Evolutionary conservation across 805 yeast species (phyloP).

Genomic region (Kodamaea restingae): DNA sequence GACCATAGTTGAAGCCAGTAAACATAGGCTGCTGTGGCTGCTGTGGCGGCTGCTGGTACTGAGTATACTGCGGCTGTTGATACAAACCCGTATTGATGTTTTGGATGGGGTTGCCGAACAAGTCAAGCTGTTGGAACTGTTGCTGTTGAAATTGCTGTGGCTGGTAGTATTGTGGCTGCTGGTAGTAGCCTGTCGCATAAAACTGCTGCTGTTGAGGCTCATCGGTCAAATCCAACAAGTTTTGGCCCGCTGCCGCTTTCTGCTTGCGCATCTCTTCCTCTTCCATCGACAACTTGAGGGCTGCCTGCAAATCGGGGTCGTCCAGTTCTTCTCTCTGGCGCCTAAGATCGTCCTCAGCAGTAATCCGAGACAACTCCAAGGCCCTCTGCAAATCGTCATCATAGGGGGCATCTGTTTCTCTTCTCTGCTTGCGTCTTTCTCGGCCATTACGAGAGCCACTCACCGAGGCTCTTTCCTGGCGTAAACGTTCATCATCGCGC

Average conservation of each 20-base stretch:
- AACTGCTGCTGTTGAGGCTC: conserved; percentile 29
- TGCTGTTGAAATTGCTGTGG: conserved; percentile 14
- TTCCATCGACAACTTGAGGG: conserved; percentile 67
- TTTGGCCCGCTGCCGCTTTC: conserved; percentile 38
- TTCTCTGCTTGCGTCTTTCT: conserved; percentile 17
- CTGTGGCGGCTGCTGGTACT: conserved; percentile 29
- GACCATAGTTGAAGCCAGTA: conserved; percentile 29
- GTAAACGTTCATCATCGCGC: conserved; percentile 75
- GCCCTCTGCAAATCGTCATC: conserved; percentile 81
- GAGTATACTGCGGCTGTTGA: conserved; percentile 1
- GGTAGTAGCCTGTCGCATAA: conserved; percentile 25
- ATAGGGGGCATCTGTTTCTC: conserved; percentile 37
- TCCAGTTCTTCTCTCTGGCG: conserved; percentile 46
- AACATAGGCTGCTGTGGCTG: conserved; percentile 23
- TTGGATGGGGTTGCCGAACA: conserved; percentile 59
- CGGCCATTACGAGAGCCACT: conserved; percentile 22
- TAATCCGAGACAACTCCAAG: conserved; percentile 69
- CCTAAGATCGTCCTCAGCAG: conserved; percentile 80
- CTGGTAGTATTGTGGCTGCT: conserved; percentile 9
- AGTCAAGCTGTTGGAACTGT: conserved; percentile 40
- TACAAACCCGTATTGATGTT: conserved; percentile 28
- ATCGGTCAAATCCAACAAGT: conserved; percentile 53
- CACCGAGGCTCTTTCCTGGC: conserved; percentile 51
- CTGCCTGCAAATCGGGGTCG: conserved; percentile 64
- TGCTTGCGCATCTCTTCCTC: conserved; percentile 66